Evolutionary conservation across 1,284 basidiomycete species (phyloP), one percentile per base, ranked within the genome.

Genomic region (Prillingera fragicola): DNA sequence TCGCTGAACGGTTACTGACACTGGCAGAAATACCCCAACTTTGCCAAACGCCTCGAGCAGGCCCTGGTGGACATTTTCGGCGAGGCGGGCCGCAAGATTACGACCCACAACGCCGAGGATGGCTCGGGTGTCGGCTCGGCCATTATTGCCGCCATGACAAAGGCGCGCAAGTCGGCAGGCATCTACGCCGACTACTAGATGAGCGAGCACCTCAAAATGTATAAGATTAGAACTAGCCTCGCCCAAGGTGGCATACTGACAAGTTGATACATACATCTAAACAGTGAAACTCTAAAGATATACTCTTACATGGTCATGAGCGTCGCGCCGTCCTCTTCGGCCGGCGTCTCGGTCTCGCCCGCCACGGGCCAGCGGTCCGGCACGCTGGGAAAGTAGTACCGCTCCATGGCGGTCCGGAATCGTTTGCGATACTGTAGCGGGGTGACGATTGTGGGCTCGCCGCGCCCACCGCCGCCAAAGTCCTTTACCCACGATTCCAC

Each of bases 401-500:
- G 78, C 59, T 94, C 88, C 87, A 94, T 95, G 0, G 90, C 88
- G 40, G 81, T 82, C 33, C 89, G 75, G 73, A 95, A 95, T 21
- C 91, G 80, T 43, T 86, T 82, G 45, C 87, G 80, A 32, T 52
- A 71, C 59, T 72, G 71, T 41, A 71, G 69, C 0, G 74, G 74
- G 3, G 88, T 90, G 21, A 96, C 85, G 59, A 95, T 91, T 0
- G 91, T 95, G 0, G 90, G 90, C 54, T 91, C 89, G 17, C 87
- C 87, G 59, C 81, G 83, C 26, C 81, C 82, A 34, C 77, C 81
- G 40, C 76, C 77, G 43, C 88, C 87, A 15, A 96, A 75, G 61
- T 97, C 94, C 66, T 97, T 98, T 37, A 97, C 89, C 85, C 90
- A 94, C 55, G 84, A 94, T 72, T 98, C 94, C 21, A 97, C 76